phyloP scores from a whole-genome alignment of 164 flowering plant genomes.

The Aristolochia californica region DNA sequence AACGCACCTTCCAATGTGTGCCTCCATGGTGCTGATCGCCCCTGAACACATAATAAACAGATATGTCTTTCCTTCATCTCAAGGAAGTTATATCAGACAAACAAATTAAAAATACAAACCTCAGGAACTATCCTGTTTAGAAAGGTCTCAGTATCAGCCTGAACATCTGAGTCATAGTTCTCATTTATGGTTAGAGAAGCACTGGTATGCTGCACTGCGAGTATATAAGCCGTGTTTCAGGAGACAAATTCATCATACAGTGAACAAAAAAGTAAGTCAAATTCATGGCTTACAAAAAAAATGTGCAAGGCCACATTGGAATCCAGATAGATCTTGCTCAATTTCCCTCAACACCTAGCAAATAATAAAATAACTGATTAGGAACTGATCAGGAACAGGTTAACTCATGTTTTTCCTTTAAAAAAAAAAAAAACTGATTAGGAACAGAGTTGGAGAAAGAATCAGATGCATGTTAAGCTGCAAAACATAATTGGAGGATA shows the following conservation, averaged over 20 bases:
- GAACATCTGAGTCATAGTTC: constrained; percentile 92
- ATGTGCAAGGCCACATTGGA: constrained; percentile 90
- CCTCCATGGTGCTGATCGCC: constrained; percentile 91
- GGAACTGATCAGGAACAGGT: too few relatives aligned
- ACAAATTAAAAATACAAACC: constrained; percentile 26
- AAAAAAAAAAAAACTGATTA: not conserved
- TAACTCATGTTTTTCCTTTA: too few relatives aligned
- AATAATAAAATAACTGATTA: not conserved
- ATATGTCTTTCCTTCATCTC: constrained; percentile 2
- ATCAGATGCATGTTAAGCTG: not conserved
- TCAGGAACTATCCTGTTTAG: constrained; percentile 88
- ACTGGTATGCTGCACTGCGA: constrained; percentile 96
- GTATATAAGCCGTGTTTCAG: not conserved
- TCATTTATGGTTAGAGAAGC: constrained; percentile 96
- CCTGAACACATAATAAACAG: constrained; percentile 32
- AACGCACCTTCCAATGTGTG: constrained; percentile 85
- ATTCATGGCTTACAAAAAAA: constrained; percentile 55
- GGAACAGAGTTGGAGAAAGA: not conserved
- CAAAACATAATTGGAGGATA: not conserved
- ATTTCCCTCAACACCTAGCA: constrained; percentile 77
- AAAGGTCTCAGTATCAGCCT: constrained; percentile 89
- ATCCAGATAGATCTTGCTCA: constrained; percentile 67
- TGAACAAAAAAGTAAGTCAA: not conserved
- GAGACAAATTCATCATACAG: not conserved
- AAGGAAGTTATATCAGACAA: not conserved